A percentile compares a stretch with the other conserved stretches of the same genome.
Evolutionary conservation across 2,329 filamentous ascomycete genomes (phyloP).

Genomic region (Aspergillus bombycis): DNA sequence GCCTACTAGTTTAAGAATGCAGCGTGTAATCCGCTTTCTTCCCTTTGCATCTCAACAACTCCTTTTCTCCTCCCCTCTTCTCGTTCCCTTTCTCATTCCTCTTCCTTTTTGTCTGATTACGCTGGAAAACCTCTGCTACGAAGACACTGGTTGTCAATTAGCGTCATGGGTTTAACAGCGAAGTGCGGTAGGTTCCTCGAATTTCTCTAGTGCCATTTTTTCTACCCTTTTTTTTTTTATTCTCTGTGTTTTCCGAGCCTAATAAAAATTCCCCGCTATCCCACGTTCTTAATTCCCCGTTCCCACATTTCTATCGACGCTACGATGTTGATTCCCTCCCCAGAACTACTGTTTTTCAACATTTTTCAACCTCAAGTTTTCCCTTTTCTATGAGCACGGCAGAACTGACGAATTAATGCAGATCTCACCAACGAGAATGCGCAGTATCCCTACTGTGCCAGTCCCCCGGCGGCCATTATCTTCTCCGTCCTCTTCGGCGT

Average conservation of each 20-base stretch:
- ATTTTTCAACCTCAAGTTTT: not conserved
- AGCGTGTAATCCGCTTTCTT: not conserved
- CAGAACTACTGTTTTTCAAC: not conserved
- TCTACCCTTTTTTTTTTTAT: not conserved
- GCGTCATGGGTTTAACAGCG: not conserved
- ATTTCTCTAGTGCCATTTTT: not conserved
- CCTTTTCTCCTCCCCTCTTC: not conserved
- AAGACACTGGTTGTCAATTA: not conserved
- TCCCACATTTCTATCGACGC: not conserved
- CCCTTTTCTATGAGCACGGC: too few species aligned
- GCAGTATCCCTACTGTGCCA: slow-evolving; percentile 38
- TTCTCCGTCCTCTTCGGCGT: slow-evolving; percentile 41
- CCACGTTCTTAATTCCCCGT: not conserved
- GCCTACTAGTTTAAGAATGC: not conserved
- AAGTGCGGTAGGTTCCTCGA: not conserved
- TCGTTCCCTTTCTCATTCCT: not conserved
- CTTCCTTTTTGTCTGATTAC: not conserved
- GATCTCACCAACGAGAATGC: slow-evolving; percentile 7
- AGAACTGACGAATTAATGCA: not conserved
- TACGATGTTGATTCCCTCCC: not conserved
- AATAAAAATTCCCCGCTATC: not conserved
- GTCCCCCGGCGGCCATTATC: slow-evolving; percentile 38
- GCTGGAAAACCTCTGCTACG: not conserved
- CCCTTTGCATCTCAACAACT: not conserved
- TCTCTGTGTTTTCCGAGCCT: not conserved